Evolutionary conservation across 2,329 filamentous ascomycete genomes (phyloP), one percentile per base, ranked within the genome.

Genomic region (Aureobasidium sp.): DNA sequence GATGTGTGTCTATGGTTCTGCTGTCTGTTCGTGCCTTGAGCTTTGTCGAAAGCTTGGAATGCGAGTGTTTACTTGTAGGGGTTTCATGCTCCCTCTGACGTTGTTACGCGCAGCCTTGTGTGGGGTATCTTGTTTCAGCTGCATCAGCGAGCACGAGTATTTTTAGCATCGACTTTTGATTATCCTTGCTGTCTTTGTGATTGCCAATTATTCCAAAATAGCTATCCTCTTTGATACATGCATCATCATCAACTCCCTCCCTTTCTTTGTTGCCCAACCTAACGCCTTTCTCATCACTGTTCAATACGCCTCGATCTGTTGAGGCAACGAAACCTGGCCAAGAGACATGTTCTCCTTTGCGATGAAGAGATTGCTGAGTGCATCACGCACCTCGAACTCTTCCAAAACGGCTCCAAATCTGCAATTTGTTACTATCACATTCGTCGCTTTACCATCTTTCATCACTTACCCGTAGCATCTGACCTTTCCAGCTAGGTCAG

Each of bases 391-490:
- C 74, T 91, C 88, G 67, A 88, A 89, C 65, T 88, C 85, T 71
- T 89, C 86, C 63, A 89, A 76, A 0, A 88, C 86, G 36, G 86
- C 86, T 34, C 86, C 86, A 67, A 89, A 89, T 6, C 82, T 84
- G 64, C 25, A 45, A 30, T n/a, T 13, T 25, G 55, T 65, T 34
- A 65, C 54, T 25, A 21, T n/a, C 7, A n/a, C 13, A 21, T 30
- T 39, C 48, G 15, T 52, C 3, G 15, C 25, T 52, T 39, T 13
- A 15, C 45, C 27, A 48, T 9, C 41, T 48, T n/a, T 15, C 30
- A 16, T 42, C 44, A 82, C 87, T 70, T 77, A 93, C 89, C 94
- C 94, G 74, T 97, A 97, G 74, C 94, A 97, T 65, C 91, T 84
- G 63, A 96, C 86, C 76, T 96, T 97, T 62, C 82, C 82, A 67